Conservation (phyloP, 2,329 filamentous ascomycete genomes). For the Aspergillus tanneri region DNA sequence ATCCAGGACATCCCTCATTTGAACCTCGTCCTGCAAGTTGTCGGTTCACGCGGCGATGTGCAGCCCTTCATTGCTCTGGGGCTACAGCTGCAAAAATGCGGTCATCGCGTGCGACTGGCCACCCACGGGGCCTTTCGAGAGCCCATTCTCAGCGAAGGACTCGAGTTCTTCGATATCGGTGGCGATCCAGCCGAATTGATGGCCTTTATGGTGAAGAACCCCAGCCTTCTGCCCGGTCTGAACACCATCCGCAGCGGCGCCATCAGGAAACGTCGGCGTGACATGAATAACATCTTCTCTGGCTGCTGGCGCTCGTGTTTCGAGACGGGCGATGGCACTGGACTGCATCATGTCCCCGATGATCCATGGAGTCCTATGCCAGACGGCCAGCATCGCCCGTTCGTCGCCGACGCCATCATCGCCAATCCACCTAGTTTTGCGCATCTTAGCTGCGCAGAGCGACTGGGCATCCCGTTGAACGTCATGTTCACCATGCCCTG, state of each 20-base stretch:
- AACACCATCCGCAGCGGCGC: conserved; percentile 75
- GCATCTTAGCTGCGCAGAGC: conserved; percentile 76
- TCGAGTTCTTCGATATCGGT: conserved; percentile 77
- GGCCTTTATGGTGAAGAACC: conserved; percentile 91
- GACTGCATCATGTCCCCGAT: conserved; percentile 54
- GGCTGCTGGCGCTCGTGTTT: conserved; percentile 87
- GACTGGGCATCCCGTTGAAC: conserved; percentile 72
- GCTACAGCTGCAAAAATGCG: conserved; percentile 63
- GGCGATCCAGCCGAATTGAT: conserved; percentile 73
- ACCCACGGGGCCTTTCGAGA: conserved; percentile 68
- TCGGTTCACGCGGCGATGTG: conserved; percentile 72
- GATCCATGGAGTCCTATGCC: conserved; percentile 35
- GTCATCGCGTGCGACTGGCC: conserved; percentile 70
- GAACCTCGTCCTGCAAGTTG: conserved; percentile 73
- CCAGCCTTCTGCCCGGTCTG: conserved; percentile 78
- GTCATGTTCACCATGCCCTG: conserved; percentile 97
- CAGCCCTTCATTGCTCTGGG: conserved; percentile 73
- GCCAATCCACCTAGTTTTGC: conserved; percentile 79
- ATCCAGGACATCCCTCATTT: conserved; percentile 11
- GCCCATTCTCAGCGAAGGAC: conserved; percentile 67
- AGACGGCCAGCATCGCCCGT: conserved; percentile 57
- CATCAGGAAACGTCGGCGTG: conserved; percentile 69
- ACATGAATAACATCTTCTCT: conserved; percentile 75
- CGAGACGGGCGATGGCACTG: conserved; percentile 68
- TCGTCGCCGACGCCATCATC: conserved; percentile 86